These are phyloP conservation scores for Calonectria pteridis DNA, from an alignment of 2,329 filamentous ascomycete species.

Conservation along the genomic window DNA sequence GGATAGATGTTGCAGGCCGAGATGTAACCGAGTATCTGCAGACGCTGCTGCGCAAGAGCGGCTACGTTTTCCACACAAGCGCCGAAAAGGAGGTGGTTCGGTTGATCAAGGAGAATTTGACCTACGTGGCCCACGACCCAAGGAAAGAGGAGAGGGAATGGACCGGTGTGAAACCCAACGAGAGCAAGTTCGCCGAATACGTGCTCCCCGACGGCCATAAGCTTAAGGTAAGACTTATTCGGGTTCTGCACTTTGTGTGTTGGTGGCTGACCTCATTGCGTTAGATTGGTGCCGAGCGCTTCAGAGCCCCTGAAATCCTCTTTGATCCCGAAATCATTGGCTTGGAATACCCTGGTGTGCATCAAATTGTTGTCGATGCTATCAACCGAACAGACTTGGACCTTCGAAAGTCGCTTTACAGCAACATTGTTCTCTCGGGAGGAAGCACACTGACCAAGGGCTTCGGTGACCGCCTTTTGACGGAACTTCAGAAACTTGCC, in stretches of 20 bases:
- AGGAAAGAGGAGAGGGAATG: slow-evolving; percentile 97
- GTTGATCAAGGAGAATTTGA: slow-evolving; percentile 94
- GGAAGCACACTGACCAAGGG: slow-evolving; percentile 97
- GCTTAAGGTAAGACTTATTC: slow-evolving; percentile 76
- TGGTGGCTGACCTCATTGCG: slow-evolving; percentile 34
- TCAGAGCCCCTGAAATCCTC: slow-evolving; percentile 95
- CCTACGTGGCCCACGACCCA: slow-evolving; percentile 91
- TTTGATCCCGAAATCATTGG: slow-evolving; percentile 97
- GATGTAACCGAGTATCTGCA: slow-evolving; percentile 98
- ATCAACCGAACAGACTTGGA: slow-evolving; percentile 97
- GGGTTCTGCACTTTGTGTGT: neutral
- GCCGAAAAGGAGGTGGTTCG: slow-evolving; percentile 99
- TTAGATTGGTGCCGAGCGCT: slow-evolving; percentile 91
- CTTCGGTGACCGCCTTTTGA: slow-evolving; percentile 91
- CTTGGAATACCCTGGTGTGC: slow-evolving; percentile 94
- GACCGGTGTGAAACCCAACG: slow-evolving; percentile 81
- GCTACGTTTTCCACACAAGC: slow-evolving; percentile 95
- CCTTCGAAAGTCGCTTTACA: slow-evolving; percentile 91
- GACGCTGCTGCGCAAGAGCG: slow-evolving; percentile 88
- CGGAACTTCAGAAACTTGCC: slow-evolving; percentile 91
- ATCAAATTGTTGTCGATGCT: slow-evolving; percentile 97
- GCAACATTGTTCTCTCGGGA: slow-evolving; percentile 96
- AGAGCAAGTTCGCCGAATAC: slow-evolving; percentile 87
- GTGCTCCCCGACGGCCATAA: slow-evolving; percentile 92
- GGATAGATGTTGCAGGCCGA: slow-evolving; percentile 95